Conservation (phyloP, 116 monocot genomes). For the Cymodocea nodosa region DNA sequence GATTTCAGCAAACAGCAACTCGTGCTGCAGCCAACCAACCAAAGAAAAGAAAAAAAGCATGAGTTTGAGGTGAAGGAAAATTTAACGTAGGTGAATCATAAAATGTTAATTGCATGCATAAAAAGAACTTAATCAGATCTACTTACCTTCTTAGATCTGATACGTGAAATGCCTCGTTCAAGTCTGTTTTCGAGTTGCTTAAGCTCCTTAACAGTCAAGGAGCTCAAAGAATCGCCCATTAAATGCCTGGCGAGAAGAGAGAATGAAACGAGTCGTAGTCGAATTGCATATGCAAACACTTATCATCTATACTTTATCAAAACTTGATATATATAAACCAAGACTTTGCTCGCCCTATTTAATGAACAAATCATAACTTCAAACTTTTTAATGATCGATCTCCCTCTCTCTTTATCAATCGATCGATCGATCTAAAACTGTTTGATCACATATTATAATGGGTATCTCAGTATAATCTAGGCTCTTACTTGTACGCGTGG, state of each 20-base stretch:
- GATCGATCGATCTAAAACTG: too few relatives aligned
- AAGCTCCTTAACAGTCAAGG: slow-evolving; percentile 72
- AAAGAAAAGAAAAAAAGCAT: background rate
- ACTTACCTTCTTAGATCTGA: slow-evolving; percentile 82
- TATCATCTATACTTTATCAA: too few relatives aligned
- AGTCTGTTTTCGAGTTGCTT: slow-evolving; percentile 84
- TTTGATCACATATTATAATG: too few relatives aligned
- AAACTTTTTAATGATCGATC: too few relatives aligned
- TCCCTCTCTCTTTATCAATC: too few relatives aligned
- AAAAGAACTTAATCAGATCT: background rate
- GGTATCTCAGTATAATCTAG: too few relatives aligned
- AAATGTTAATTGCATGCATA: too few relatives aligned
- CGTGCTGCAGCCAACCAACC: slow-evolving; percentile 4
- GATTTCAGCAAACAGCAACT: slow-evolving; percentile 42
- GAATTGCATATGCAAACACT: too few relatives aligned
- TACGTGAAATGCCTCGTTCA: slow-evolving; percentile 67
- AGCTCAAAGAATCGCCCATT: slow-evolving; percentile 64
- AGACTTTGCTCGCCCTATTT: too few relatives aligned
- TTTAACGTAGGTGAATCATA: background rate
- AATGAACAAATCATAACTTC: too few relatives aligned
- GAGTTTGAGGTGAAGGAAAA: background rate
- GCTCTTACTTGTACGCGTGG: too few relatives aligned
- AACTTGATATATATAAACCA: too few relatives aligned
- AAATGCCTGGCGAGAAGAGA: slow-evolving; percentile 39
- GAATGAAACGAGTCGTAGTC: background rate